Evolutionary conservation across 768 basidiomycete species (phyloP).

Genomic region (Tricholoma furcatifolium): DNA sequence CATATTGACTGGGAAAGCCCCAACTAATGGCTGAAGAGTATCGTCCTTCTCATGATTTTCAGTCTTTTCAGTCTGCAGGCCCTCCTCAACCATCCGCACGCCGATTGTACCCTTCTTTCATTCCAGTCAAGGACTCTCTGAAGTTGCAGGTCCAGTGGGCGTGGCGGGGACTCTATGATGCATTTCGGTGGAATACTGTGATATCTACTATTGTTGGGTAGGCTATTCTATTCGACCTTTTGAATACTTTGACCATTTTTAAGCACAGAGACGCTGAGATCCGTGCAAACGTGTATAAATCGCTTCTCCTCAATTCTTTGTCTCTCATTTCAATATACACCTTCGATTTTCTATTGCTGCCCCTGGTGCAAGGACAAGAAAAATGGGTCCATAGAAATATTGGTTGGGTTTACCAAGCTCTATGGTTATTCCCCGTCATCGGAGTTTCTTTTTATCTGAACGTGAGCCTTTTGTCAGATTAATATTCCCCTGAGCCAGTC

Average conservation of each 20-base stretch:
- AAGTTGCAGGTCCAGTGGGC: conserved; percentile 61
- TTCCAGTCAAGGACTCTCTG: conserved; percentile 60
- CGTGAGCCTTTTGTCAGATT: conserved; percentile 42
- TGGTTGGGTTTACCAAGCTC: conserved; percentile 70
- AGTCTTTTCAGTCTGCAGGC: conserved; percentile 19
- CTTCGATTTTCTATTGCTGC: conserved; percentile 72
- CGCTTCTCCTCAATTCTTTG: conserved; percentile 66
- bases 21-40: conserved; percentile 13
- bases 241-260: conserved; percentile 3
- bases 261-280: conserved; percentile 69
- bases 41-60: conserved; percentile 21
- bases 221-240: not conserved
- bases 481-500: not conserved
- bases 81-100: conserved; percentile 41
- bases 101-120: conserved; percentile 65
- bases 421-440: conserved; percentile 81
- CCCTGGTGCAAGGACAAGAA: conserved; percentile 59
- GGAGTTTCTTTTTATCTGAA: conserved; percentile 80
- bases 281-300: conserved; percentile 73
- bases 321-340: conserved; percentile 72
- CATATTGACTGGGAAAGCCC: not conserved
- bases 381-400: conserved; percentile 72
- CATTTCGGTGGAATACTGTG: conserved; percentile 72
- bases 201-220: conserved; percentile 59
- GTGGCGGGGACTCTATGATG: conserved; percentile 61